Conservation (phyloP, 371 early-diverging fungal species). For the Choanephora cucurbitarum region DNA sequence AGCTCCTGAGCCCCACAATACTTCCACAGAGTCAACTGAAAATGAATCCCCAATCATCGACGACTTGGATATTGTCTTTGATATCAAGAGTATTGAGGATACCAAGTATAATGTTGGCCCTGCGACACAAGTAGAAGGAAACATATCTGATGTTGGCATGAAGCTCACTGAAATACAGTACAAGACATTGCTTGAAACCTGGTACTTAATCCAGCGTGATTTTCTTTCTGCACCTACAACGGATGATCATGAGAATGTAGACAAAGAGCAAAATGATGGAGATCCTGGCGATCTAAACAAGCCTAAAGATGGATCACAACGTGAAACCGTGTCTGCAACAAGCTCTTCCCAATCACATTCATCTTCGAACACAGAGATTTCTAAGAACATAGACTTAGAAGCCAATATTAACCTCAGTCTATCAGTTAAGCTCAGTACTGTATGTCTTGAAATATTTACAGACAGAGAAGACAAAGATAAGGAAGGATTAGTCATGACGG, state of each 20-base stretch:
- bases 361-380: not conserved
- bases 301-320: too few relatives aligned
- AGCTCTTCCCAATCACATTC: not conserved
- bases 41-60: constrained; percentile 77
- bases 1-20: constrained; percentile 36
- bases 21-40: constrained; percentile 2
- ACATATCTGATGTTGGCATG: constrained; percentile 78
- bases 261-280: not conserved
- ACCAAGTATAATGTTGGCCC: constrained; percentile 37
- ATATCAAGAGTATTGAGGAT: constrained; percentile 50
- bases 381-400: not conserved
- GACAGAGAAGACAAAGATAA: constrained; percentile 56
- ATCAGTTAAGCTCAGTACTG: constrained; percentile 23
- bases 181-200: constrained; percentile 66
- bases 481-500: constrained; percentile 21
- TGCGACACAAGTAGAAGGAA: constrained; percentile 61
- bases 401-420: constrained; percentile 24
- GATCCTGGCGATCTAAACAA: not conserved
- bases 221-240: constrained; percentile 43
- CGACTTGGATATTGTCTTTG: constrained; percentile 76
- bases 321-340: not conserved
- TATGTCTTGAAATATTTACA: constrained; percentile 53
- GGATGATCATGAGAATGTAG: not conserved
- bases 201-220: constrained; percentile 58
- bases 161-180: constrained; percentile 82